A percentile compares a stretch with the other conserved stretches of the same genome.
Evolutionary conservation across 805 yeast species (phyloP).

Genomic region (Lipomyces sp.): DNA sequence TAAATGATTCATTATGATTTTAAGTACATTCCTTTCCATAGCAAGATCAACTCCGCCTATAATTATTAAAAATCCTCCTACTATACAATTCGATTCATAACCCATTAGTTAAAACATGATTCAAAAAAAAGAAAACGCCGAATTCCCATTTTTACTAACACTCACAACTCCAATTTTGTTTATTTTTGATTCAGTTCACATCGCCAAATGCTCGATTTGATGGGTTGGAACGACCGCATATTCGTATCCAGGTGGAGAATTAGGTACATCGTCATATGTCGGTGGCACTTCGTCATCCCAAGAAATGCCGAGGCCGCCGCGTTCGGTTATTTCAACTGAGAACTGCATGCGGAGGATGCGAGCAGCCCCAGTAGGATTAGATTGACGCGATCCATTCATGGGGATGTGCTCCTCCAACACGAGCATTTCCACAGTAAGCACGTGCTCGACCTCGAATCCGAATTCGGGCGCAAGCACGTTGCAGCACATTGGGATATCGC

Average conservation of each 20-base stretch:
- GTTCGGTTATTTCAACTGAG: conserved; percentile 76
- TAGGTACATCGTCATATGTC: conserved; percentile 81
- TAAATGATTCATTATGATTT: background rate
- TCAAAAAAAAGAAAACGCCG: background rate
- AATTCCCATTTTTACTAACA: background rate
- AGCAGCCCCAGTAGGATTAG: conserved; percentile 83
- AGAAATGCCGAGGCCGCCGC: conserved; percentile 93
- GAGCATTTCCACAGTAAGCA: conserved; percentile 82
- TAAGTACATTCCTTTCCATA: background rate
- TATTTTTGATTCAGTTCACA: conserved; percentile 9
- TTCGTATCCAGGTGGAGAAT: conserved; percentile 85
- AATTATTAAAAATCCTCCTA: background rate
- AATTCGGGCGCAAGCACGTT: conserved; percentile 80
- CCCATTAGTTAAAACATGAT: background rate
- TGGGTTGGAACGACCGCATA: conserved; percentile 35
- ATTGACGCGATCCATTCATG: conserved; percentile 49
- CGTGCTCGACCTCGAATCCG: conserved; percentile 78
- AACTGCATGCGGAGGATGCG: conserved; percentile 94
- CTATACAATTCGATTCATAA: background rate
- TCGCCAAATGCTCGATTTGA: conserved; percentile 29
- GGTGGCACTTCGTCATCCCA: conserved; percentile 99
- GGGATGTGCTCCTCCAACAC: conserved; percentile 81
- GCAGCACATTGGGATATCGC: conserved; percentile 53
- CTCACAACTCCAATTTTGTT: background rate
- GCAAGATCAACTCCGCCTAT: background rate